These are phyloP conservation scores for Gnaphalium uliginosum DNA, from an alignment of 129 eudicot genomes.

Conservation along the genomic window DNA sequence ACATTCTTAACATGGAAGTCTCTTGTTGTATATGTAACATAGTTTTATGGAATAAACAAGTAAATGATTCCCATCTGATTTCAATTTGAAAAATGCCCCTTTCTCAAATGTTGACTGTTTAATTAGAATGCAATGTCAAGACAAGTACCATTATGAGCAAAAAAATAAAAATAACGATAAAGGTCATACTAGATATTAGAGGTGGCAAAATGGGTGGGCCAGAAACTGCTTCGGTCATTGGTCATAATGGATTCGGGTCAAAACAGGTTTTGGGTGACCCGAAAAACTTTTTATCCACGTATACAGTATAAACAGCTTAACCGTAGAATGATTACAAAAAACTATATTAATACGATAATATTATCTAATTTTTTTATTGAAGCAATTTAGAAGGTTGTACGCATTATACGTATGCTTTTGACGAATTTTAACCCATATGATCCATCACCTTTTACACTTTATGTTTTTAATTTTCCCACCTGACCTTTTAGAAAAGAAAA, in stretches of 20 bases:
- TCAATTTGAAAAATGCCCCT: conserved; percentile 2
- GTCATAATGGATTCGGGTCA: background rate
- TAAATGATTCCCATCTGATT: background rate
- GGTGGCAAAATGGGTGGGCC: background rate
- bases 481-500: background rate
- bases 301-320: background rate
- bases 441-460: background rate
- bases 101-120: conserved; percentile 8
- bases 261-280: background rate
- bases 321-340: background rate
- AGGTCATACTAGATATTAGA: background rate
- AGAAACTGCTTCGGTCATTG: background rate
- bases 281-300: background rate
- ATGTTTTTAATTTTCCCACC: background rate
- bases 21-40: background rate
- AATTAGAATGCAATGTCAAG: background rate
- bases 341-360: background rate
- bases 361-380: background rate
- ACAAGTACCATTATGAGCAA: background rate
- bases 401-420: background rate
- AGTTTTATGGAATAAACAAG: background rate
- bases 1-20: background rate
- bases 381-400: background rate
- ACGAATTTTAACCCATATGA: background rate
- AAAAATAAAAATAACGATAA: background rate